Evolutionary conservation across 1,284 basidiomycete genomes (phyloP).

Genomic region (Pisolithus thermaeus): DNA sequence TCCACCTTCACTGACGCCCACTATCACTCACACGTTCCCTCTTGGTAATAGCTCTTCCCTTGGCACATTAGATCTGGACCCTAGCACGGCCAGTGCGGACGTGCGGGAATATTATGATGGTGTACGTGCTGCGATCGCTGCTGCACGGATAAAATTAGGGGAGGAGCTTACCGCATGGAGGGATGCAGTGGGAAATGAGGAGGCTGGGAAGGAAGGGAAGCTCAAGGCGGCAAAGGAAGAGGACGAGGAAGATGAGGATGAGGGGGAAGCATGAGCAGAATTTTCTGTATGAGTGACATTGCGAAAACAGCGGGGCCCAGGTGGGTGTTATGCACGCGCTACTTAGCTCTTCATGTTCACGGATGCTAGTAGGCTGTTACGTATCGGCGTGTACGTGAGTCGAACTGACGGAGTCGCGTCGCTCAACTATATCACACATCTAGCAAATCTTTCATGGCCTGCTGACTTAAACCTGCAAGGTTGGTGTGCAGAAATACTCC

Average conservation of each 20-base stretch:
- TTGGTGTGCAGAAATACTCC: no score
- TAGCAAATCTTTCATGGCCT: no score
- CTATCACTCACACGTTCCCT: conserved; percentile 23
- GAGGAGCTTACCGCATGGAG: conserved; percentile 64
- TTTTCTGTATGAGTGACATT: no score
- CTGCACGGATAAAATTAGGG: conserved; percentile 49
- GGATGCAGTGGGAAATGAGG: conserved; percentile 57
- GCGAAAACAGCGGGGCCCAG: no score
- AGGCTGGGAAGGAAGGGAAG: conserved; percentile 45
- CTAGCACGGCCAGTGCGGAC: conserved; percentile 12
- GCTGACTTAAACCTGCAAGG: no score
- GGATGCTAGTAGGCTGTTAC: no score
- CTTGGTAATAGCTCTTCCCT: conserved; percentile 12
- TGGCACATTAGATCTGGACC: neutral
- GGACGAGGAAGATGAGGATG: conserved; percentile 35
- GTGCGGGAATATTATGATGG: conserved; percentile 43
- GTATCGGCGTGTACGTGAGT: no score
- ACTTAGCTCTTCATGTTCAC: no score
- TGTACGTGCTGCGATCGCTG: conserved; percentile 43
- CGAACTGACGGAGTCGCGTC: no score
- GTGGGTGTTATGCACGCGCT: no score
- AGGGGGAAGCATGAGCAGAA: neutral
- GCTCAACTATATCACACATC: no score
- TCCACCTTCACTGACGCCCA: conserved; percentile 17
- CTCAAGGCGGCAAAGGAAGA: conserved; percentile 34